Percentiles rank a stretch among this genome's conserved stretches.
phyloP scores from a whole-genome alignment of 1,284 basidiomycete species.

The Hortiboletus rubellus region DNA sequence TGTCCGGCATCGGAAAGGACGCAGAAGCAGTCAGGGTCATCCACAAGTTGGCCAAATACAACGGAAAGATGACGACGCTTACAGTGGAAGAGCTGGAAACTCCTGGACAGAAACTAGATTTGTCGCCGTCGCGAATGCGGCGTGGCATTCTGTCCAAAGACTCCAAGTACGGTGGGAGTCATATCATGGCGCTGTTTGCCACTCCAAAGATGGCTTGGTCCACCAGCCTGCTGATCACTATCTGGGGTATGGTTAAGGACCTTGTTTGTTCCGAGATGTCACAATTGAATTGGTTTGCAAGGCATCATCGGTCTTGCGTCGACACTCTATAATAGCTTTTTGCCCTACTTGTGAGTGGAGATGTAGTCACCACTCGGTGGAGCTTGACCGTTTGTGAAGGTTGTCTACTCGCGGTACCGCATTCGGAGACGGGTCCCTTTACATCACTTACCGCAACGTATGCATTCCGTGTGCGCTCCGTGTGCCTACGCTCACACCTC shows the following conservation, averaged over 20 bases:
- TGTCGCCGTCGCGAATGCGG: not conserved
- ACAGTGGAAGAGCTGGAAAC: constrained; percentile 44
- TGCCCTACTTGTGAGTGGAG: constrained; percentile 47
- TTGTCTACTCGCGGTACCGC: constrained; percentile 47
- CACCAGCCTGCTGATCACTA: constrained; percentile 52
- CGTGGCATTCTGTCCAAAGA: constrained; percentile 37
- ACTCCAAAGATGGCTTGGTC: constrained; percentile 59
- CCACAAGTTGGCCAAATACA: constrained; percentile 59
- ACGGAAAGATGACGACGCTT: constrained; percentile 44
- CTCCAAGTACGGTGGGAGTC: constrained; percentile 40
- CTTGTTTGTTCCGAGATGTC: not conserved
- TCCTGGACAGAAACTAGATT: constrained; percentile 3
- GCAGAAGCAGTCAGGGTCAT: constrained; percentile 62
- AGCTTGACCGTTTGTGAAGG: constrained; percentile 26
- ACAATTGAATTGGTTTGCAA: constrained; percentile 17
- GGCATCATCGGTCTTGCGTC: constrained; percentile 63
- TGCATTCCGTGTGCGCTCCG: constrained; percentile 4
- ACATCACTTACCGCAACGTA: constrained; percentile 55
- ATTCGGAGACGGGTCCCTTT: constrained; percentile 51
- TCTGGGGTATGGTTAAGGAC: constrained; percentile 48
- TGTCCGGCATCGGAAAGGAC: constrained; percentile 62
- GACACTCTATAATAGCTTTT: constrained; percentile 60
- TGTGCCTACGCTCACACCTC: not conserved
- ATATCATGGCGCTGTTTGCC: constrained; percentile 55
- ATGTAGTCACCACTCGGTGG: not conserved